Evolutionary conservation across 805 yeast species (phyloP).

Genomic region (Nakazawaea populi): DNA sequence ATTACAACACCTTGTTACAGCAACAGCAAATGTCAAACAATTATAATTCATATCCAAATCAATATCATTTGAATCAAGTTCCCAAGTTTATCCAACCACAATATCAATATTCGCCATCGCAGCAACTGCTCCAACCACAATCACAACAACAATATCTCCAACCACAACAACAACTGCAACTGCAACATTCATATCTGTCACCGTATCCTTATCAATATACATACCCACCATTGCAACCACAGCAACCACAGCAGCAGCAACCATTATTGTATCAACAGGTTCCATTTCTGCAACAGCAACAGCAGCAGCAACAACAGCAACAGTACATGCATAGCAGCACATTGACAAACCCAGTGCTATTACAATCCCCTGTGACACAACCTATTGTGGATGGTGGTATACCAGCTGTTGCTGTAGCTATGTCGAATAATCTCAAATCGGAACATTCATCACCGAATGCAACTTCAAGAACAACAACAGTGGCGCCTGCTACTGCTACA

Average conservation of each 20-base stretch:
- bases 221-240: not conserved
- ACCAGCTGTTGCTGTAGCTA: no score
- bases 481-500: not conserved
- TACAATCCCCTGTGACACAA: not conserved
- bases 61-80: not conserved
- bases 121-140: conserved; percentile 7
- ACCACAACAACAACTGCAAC: not conserved
- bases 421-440: no score
- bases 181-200: conserved; percentile 7
- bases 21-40: conserved; percentile 2
- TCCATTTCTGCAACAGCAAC: not conserved
- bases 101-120: conserved; percentile 4
- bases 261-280: not conserved
- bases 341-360: not conserved
- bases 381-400: no score
- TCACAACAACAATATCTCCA: not conserved
- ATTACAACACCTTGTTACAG: not conserved
- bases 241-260: not conserved
- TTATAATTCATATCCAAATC: conserved; percentile 3
- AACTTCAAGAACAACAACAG: no score
- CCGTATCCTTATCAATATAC: not conserved
- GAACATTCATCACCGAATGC: no score
- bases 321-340: not conserved
- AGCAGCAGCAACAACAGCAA: not conserved
- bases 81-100: conserved; percentile 8